Base-by-base conservation (phyloP, 176 grass and related monocot genomes). In the Areca catechu region DNA sequence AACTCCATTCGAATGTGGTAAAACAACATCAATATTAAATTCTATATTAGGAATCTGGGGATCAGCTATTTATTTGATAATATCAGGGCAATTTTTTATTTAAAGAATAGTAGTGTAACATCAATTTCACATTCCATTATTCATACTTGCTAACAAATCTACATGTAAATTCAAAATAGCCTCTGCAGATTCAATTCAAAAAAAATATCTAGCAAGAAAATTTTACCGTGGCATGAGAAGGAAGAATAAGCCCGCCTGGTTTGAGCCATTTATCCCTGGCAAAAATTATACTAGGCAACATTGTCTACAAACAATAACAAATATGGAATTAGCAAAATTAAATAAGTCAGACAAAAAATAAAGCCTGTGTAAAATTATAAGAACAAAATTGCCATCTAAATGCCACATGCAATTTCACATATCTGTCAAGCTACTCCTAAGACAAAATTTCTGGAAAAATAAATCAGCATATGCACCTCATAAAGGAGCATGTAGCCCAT, bases 221-320 rank as follows among this genome's bases (percentile, higher is more conserved):
- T 67, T 63, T 69, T 92, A 98, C 93, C 65, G 78, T 78, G 52
- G 93, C 93, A 80, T 92, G 93, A 14, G 93, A 98, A 27, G 93
- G 93, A 82, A 98, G 78, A 85, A 98, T 89, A 80, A 98, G 84
- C 49, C 93, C 93, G 49, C 93, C 93, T 50, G 83, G 75, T 52
- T 92, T 92, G 54, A 98, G 93, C 88, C 93, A 98, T 81, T 92
- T 98, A 92, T 98, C 88, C 50, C 93, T 85, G 54, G 93, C 81
- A 83, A 98, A 98, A 66, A 98, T 92, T 79, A 98, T 60, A 24
- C 93, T 98, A 25, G 78, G 83, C 73, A 98, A 65, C 93, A 98
- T 98, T 78, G 84, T 92, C 93, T 98, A 79, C 16, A 76, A 67
- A 53, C 47, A 19, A 14, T 54, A 61, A 62, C 22, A 60, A 62